Evolutionary conservation across 208 protist genomes (phyloP).

Genomic region (Leishmania turanica): DNA sequence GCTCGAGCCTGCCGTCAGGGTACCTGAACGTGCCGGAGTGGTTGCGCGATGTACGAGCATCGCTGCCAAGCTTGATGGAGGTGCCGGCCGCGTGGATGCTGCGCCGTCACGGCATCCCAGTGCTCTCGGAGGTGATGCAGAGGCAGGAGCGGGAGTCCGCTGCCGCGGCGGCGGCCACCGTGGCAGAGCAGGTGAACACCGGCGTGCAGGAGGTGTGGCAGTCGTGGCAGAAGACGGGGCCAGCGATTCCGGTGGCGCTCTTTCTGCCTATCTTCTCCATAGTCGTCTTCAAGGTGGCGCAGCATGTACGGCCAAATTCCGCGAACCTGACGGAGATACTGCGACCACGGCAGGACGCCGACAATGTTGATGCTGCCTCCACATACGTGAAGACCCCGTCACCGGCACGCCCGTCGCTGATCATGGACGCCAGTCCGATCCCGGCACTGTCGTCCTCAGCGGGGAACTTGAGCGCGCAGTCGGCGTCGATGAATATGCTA

Average conservation of each 20-base stretch:
- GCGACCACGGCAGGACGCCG: conserved; percentile 15
- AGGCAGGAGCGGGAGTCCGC: conserved; percentile 21
- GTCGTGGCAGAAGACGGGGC: conserved; percentile 49
- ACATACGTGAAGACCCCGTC: conserved; percentile 18
- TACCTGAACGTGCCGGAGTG: conserved; percentile 62
- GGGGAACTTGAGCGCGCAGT: conserved; percentile 17
- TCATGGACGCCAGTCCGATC: conserved; percentile 26
- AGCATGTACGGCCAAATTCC: conserved; percentile 20
- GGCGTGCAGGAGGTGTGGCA: conserved; percentile 32
- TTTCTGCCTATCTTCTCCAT: conserved; percentile 79
- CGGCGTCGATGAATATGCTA: conserved; percentile 7
- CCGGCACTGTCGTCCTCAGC: conserved; percentile 4
- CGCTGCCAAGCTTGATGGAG: conserved; percentile 69
- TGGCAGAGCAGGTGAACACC: conserved; percentile 14
- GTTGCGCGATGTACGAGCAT: conserved; percentile 59
- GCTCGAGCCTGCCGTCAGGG: conserved; percentile 32
- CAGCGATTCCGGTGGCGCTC: conserved; percentile 61
- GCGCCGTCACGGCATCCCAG: conserved; percentile 48
- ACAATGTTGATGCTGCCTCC: conserved; percentile 15
- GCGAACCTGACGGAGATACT: conserved; percentile 24
- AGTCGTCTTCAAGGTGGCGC: conserved; percentile 40
- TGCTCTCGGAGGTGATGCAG: conserved; percentile 63
- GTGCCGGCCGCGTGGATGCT: conserved; percentile 48
- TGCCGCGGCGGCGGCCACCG: conserved; percentile 9
- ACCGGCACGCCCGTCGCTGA: conserved; percentile 12